Conservation (phyloP, 1,284 basidiomycete species). For the Fistulina hepatica region DNA sequence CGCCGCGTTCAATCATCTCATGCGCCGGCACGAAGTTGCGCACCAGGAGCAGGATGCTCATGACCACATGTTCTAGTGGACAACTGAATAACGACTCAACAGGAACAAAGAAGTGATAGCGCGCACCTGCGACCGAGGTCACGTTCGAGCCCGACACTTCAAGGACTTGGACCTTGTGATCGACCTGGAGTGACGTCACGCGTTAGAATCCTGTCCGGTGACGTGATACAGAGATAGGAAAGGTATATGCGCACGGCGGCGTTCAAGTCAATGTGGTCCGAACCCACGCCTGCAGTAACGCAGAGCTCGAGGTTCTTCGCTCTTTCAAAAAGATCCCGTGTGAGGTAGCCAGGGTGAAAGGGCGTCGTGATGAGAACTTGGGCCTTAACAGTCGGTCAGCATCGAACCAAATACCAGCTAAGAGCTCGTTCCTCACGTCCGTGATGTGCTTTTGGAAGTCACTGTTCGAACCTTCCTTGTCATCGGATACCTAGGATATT, state of each 20-base stretch:
- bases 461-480: slow-evolving; percentile 82
- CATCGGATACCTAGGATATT: slow-evolving; percentile 54
- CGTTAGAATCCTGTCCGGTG: neutral
- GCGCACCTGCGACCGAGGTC: slow-evolving; percentile 87
- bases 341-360: slow-evolving; percentile 89
- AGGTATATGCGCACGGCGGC: slow-evolving; percentile 35
- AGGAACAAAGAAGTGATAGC: slow-evolving; percentile 42
- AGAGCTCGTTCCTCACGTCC: slow-evolving; percentile 42
- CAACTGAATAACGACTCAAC: slow-evolving; percentile 3
- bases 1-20: slow-evolving; percentile 76
- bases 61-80: slow-evolving; percentile 66
- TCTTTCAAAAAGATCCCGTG: slow-evolving; percentile 66
- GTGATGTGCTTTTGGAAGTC: slow-evolving; percentile 83
- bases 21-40: slow-evolving; percentile 81
- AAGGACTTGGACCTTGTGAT: slow-evolving; percentile 72
- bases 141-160: slow-evolving; percentile 83
- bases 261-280: slow-evolving; percentile 88
- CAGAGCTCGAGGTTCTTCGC: slow-evolving; percentile 89
- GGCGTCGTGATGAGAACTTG: slow-evolving; percentile 84
- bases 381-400: slow-evolving; percentile 29
- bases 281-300: slow-evolving; percentile 91
- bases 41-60: slow-evolving; percentile 71
- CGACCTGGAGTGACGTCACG: slow-evolving; percentile 38
- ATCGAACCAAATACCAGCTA: neutral
- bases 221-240: slow-evolving; percentile 8